Percentiles rank a stretch among this genome's conserved stretches.
Evolutionary conservation across 805 yeast genomes (phyloP).

Genomic region (Metschnikowia arizonensis): DNA sequence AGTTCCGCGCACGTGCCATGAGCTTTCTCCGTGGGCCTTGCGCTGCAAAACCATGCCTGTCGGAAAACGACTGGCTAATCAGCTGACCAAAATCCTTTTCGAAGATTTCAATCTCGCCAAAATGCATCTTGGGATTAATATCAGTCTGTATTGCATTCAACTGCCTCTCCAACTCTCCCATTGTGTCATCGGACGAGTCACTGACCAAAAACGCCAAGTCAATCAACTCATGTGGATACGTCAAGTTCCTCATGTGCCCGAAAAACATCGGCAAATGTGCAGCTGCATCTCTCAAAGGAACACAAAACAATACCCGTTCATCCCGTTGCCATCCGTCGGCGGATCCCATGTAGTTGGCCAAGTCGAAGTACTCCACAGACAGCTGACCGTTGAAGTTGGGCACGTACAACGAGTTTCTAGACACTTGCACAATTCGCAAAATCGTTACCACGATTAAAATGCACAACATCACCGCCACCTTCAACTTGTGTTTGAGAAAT

Average conservation of each 20-base stretch:
- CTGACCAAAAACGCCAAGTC: constrained; percentile 83
- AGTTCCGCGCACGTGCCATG: constrained; percentile 94
- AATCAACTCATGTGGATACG: constrained; percentile 83
- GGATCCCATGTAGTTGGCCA: constrained; percentile 60
- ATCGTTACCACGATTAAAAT: constrained; percentile 11
- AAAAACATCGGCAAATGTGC: constrained; percentile 87
- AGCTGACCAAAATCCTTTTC: constrained; percentile 92
- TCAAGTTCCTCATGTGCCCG: constrained; percentile 69
- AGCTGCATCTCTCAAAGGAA: constrained; percentile 90
- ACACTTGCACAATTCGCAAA: constrained; percentile 16
- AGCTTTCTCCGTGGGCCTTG: constrained; percentile 93
- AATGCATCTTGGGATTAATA: constrained; percentile 56
- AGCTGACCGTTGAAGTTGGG: constrained; percentile 31
- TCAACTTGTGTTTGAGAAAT: constrained; percentile 14
- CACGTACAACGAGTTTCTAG: constrained; percentile 21
- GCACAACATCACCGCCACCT: constrained; percentile 8
- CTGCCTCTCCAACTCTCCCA: constrained; percentile 58
- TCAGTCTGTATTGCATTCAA: constrained; percentile 63
- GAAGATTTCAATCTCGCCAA: constrained; percentile 81
- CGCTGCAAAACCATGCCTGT: constrained; percentile 92
- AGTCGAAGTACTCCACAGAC: constrained; percentile 66
- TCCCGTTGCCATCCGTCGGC: constrained; percentile 73
- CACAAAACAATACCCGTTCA: constrained; percentile 79
- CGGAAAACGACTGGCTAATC: constrained; percentile 89
- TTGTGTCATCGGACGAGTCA: constrained; percentile 85